Conservation (phyloP, 2,329 filamentous ascomycete species). For the Neonectria sp. region DNA sequence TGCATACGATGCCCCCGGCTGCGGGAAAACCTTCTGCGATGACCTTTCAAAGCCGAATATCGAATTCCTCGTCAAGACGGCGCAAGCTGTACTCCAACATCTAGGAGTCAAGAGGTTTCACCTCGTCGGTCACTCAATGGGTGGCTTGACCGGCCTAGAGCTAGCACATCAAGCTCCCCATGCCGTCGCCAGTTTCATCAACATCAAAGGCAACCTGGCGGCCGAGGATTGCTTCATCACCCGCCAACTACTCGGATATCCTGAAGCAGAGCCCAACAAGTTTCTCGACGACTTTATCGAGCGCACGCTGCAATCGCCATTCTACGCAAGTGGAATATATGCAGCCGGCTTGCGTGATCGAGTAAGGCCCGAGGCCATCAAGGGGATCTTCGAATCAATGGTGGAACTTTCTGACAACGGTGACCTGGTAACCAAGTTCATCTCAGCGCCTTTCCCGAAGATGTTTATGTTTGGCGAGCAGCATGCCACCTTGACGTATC, state of each 20-base stretch:
- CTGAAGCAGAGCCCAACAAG: neutral
- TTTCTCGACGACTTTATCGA: constrained; percentile 19
- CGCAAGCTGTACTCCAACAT: constrained; percentile 25
- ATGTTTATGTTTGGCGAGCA: constrained; percentile 43
- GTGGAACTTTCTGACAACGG: constrained; percentile 41
- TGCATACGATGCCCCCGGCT: constrained; percentile 45
- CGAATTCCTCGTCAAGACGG: constrained; percentile 38
- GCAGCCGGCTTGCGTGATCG: constrained; percentile 31
- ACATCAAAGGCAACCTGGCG: constrained; percentile 48
- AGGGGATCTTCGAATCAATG: constrained; percentile 46
- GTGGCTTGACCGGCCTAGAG: too few relatives aligned
- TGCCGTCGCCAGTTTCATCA: constrained; percentile 39
- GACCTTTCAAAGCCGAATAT: constrained; percentile 36
- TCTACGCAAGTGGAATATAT: constrained; percentile 34
- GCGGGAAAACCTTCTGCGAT: constrained; percentile 35
- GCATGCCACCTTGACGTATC: constrained; percentile 31
- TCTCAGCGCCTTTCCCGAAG: constrained; percentile 28
- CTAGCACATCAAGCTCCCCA: neutral
- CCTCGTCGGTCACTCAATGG: too few relatives aligned
- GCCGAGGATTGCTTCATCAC: constrained; percentile 48
- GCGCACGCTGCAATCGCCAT: constrained; percentile 9
- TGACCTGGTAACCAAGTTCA: constrained; percentile 36
- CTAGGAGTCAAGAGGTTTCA: too few relatives aligned
- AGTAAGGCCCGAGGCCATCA: constrained; percentile 36
- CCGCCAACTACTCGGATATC: constrained; percentile 41